Percentiles rank a stretch among this genome's conserved stretches.
Evolutionary conservation across 2,329 filamentous ascomycete genomes (phyloP).

Genomic region (Endoconidiophora laricicola): DNA sequence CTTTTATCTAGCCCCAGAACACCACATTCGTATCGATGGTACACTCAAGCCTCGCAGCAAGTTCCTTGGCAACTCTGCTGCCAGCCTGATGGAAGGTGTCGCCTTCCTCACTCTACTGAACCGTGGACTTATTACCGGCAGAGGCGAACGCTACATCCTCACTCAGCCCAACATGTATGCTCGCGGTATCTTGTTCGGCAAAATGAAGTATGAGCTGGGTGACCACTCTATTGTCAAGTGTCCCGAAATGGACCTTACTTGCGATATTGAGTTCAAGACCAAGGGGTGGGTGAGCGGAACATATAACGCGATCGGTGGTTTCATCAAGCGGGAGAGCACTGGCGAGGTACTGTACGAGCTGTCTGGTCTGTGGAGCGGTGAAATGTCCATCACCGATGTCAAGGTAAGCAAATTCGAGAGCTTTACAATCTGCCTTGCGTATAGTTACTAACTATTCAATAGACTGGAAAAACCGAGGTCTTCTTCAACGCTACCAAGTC

Average conservation of each 20-base stretch:
- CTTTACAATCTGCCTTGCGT: background rate
- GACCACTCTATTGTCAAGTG: conserved; percentile 89
- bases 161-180: conserved; percentile 99
- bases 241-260: conserved; percentile 69
- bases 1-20: conserved; percentile 92
- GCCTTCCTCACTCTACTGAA: conserved; percentile 74
- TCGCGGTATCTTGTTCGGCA: conserved; percentile 87
- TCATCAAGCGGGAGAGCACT: conserved; percentile 73
- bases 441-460: background rate
- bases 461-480: conserved; percentile 79
- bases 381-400: conserved; percentile 83
- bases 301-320: conserved; percentile 89
- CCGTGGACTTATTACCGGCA: conserved; percentile 44
- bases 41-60: conserved; percentile 88
- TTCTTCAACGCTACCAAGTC: conserved; percentile 76
- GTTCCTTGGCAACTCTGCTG: conserved; percentile 92
- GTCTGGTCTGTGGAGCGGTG: conserved; percentile 80
- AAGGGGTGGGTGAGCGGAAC: conserved; percentile 94
- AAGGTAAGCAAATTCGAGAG: conserved; percentile 34
- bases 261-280: conserved; percentile 95
- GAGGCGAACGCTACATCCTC: conserved; percentile 76
- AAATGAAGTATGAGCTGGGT: conserved; percentile 98
- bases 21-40: conserved; percentile 88
- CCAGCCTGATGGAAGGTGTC: conserved; percentile 95
- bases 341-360: conserved; percentile 82